Percentiles rank a stretch among this genome's conserved stretches.
These are phyloP conservation scores for Hanseniaspora mollemarum DNA, from an alignment of 805 yeast genomes.

Conservation along the genomic window DNA sequence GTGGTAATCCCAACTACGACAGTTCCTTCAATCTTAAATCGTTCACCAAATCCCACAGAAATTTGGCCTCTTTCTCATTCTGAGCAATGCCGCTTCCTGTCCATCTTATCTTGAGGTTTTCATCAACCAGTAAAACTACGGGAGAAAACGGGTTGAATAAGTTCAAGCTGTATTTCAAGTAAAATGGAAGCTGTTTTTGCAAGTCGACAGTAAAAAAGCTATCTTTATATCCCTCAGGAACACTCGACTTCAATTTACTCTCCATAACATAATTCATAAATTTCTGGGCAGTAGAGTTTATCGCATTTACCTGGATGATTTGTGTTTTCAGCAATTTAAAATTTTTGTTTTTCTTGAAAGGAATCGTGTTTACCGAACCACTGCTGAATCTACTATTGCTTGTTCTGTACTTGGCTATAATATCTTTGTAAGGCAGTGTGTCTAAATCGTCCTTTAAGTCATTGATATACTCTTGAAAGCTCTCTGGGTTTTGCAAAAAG, in stretches of 20 bases:
- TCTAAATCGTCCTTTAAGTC: neutral
- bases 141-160: constrained; percentile 75
- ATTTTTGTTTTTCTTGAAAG: neutral
- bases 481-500: neutral
- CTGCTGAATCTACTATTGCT: neutral
- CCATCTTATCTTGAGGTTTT: constrained; percentile 71
- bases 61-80: constrained; percentile 44
- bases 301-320: constrained; percentile 9
- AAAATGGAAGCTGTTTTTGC: constrained; percentile 41
- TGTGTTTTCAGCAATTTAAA: neutral
- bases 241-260: constrained; percentile 33
- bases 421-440: neutral
- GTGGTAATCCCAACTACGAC: constrained; percentile 8
- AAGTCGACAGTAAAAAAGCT: constrained; percentile 56
- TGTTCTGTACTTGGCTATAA: neutral
- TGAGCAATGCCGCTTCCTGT: constrained; percentile 74
- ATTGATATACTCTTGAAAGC: neutral
- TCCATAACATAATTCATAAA: constrained; percentile 30
- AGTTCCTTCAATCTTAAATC: constrained; percentile 44
- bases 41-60: constrained; percentile 54
- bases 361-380: neutral
- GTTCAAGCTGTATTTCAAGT: constrained; percentile 45
- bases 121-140: constrained; percentile 68
- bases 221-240: constrained; percentile 42
- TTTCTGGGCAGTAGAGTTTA: constrained; percentile 4